These are phyloP conservation scores for Lentithecium fluviatile DNA, from an alignment of 495 filamentous ascomycete species.

Conservation along the genomic window DNA sequence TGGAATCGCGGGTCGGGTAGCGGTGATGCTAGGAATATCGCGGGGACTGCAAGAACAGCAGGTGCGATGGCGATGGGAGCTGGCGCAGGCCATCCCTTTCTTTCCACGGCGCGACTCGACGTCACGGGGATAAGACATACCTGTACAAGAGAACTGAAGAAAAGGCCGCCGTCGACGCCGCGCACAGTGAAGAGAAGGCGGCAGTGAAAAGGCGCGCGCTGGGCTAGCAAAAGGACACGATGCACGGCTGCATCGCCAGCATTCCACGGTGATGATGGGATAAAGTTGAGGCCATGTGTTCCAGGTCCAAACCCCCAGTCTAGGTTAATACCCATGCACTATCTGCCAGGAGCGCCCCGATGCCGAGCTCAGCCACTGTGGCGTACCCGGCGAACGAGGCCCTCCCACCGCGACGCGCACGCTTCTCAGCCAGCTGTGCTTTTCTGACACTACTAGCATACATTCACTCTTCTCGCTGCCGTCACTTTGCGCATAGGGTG, in stretches of 20 bases:
- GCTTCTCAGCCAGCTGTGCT: neutral
- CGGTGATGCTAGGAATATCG: neutral
- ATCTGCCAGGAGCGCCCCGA: neutral
- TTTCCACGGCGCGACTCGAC: conserved; percentile 15
- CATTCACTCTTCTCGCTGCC: neutral
- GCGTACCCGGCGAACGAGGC: neutral
- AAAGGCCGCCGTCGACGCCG: neutral
- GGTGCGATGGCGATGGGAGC: conserved; percentile 1
- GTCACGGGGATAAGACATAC: conserved; percentile 28
- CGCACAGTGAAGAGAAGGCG: neutral
- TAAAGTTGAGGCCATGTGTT: conserved; percentile 29
- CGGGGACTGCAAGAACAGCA: neutral
- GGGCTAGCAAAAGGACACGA: conserved; percentile 25
- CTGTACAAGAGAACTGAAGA: conserved; percentile 31
- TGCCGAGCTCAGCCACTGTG: conserved; percentile 3
- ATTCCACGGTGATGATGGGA: neutral
- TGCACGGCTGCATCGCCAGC: conserved; percentile 5
- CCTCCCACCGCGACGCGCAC: neutral
- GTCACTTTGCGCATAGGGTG: too few relatives aligned
- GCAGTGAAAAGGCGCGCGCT: conserved; percentile 5
- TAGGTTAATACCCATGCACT: conserved; percentile 10
- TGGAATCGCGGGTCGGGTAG: neutral
- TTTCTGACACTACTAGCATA: neutral
- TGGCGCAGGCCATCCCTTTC: conserved; percentile 27
- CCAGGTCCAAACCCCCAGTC: neutral